phyloP scores from a whole-genome alignment of 352 stramenopile genomes.

The Aphanomyces invadans region DNA sequence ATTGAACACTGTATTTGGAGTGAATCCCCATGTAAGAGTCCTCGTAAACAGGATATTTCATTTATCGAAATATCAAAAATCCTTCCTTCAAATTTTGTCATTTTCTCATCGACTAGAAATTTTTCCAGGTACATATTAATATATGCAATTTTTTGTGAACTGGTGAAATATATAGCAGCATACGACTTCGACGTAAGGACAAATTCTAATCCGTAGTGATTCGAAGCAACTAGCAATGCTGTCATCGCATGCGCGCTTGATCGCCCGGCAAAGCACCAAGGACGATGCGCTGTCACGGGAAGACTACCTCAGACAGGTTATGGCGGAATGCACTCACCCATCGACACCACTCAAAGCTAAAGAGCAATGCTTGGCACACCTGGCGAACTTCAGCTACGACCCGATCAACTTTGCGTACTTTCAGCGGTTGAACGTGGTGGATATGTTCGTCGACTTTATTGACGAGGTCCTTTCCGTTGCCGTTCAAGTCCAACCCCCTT shows the following conservation, averaged over 20 bases:
- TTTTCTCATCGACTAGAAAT: too few relatives aligned
- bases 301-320: slow-evolving; percentile 69
- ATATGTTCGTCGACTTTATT: slow-evolving; percentile 72
- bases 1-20: background rate
- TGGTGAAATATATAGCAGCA: too few relatives aligned
- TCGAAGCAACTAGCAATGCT: too few relatives aligned
- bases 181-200: too few relatives aligned
- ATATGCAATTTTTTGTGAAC: too few relatives aligned
- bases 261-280: slow-evolving; percentile 50
- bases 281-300: slow-evolving; percentile 49
- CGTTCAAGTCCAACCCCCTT: slow-evolving; percentile 26
- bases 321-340: slow-evolving; percentile 57
- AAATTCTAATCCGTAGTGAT: too few relatives aligned
- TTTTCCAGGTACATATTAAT: too few relatives aligned
- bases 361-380: slow-evolving; percentile 67
- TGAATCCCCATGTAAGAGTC: background rate
- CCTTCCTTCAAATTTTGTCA: too few relatives aligned
- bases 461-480: slow-evolving; percentile 29
- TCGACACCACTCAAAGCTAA: slow-evolving; percentile 48
- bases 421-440: slow-evolving; percentile 48
- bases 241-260: slow-evolving; percentile 45
- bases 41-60: too few relatives aligned
- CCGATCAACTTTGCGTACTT: slow-evolving; percentile 71
- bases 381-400: slow-evolving; percentile 82
- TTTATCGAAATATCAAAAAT: too few relatives aligned